Percentiles rank a stretch among this genome's conserved stretches.
phyloP scores from a whole-genome alignment of 306 rosid species.

The Pachyrhizus erosus region DNA sequence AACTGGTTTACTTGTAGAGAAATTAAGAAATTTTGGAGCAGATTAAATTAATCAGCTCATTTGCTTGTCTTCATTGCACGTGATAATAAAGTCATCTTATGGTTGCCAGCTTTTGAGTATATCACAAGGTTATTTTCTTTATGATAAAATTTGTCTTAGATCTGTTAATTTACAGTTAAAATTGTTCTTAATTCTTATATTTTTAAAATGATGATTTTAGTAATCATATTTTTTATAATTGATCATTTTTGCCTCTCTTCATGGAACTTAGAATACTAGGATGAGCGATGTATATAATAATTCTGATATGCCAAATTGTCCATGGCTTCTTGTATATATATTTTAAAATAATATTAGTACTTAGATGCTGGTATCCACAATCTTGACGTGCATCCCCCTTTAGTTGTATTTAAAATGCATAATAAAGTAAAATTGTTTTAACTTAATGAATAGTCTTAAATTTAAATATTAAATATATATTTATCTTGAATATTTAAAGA shows the following conservation, averaged over 20 bases:
- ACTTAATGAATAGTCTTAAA: too few relatives aligned
- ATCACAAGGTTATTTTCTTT: not conserved
- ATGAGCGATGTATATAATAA: constrained; percentile 39
- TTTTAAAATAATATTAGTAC: not conserved
- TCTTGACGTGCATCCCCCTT: not conserved
- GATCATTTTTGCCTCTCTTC: too few relatives aligned
- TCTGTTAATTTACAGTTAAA: not conserved
- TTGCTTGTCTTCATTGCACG: constrained; percentile 39
- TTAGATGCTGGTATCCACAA: not conserved
- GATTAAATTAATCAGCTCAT: not conserved
- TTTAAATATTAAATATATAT: not conserved
- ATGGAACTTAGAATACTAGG: too few relatives aligned
- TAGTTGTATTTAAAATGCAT: not conserved
- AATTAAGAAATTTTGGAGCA: constrained; percentile 34
- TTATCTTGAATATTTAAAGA: not conserved
- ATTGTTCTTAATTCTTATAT: too few relatives aligned
- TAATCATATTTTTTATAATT: too few relatives aligned
- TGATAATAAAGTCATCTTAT: constrained; percentile 25
- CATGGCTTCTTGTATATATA: not conserved
- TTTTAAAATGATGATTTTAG: too few relatives aligned
- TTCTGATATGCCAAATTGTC: constrained; percentile 34
- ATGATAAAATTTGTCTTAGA: not conserved
- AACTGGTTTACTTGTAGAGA: constrained; percentile 16
- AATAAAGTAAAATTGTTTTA: too few relatives aligned
- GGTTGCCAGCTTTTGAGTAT: constrained; percentile 30